Conservation (phyloP, 192 early-diverging fungal genomes). For the Backusella morwellensis region DNA sequence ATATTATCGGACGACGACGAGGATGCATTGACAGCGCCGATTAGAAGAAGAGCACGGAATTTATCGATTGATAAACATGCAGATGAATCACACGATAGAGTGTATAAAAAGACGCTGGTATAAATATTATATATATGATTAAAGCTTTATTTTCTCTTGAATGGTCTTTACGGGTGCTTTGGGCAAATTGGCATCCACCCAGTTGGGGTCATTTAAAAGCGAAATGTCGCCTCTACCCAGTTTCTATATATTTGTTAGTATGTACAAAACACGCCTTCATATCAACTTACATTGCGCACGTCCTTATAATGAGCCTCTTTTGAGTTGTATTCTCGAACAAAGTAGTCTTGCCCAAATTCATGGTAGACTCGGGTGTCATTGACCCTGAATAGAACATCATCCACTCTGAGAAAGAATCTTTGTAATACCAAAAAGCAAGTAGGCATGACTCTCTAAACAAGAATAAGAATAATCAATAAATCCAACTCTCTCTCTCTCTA, state of each 20-base stretch:
- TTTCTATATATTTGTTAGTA: not conserved
- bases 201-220: conserved; percentile 54
- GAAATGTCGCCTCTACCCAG: conserved; percentile 50
- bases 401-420: conserved; percentile 91
- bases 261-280: not conserved
- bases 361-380: conserved; percentile 91
- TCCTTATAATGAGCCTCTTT: conserved; percentile 65
- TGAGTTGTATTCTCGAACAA: conserved; percentile 72
- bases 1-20: not conserved
- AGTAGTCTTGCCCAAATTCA: conserved; percentile 64
- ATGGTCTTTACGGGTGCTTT: not conserved
- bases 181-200: conserved; percentile 52
- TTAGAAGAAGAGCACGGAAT: conserved; percentile 7
- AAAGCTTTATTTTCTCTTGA: conserved; percentile 9
- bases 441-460: conserved; percentile 87
- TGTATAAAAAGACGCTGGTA: not conserved
- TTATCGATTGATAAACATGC: conserved; percentile 11
- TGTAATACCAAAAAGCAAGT: conserved; percentile 84
- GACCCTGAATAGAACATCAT: conserved; percentile 89
- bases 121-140: not conserved
- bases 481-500: not conserved
- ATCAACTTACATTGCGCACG: conserved; percentile 50
- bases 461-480: conserved; percentile 16
- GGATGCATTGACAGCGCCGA: not conserved
- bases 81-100: not conserved